A percentile compares a stretch with the other conserved stretches of the same genome.
These are phyloP conservation scores for Termitomyces sp. DNA, from an alignment of 768 basidiomycete genomes.

Conservation along the genomic window DNA sequence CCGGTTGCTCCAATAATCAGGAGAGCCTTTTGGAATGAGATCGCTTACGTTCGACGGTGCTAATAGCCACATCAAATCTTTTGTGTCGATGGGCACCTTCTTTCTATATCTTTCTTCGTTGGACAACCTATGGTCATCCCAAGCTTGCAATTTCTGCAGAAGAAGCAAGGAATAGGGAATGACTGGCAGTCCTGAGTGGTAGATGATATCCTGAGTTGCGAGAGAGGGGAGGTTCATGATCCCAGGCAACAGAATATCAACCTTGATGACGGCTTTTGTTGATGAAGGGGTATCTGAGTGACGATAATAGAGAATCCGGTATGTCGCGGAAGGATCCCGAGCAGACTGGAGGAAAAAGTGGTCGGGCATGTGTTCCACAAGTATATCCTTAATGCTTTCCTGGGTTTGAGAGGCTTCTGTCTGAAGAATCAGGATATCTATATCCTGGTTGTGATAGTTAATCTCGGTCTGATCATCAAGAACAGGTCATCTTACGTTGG, in stretches of 20 bases:
- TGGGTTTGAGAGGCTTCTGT: not conserved
- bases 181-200: slow-evolving; percentile 7
- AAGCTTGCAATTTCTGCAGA: slow-evolving; percentile 17
- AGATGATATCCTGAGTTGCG: not conserved
- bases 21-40: not conserved
- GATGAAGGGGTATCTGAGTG: not conserved
- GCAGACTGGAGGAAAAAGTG: slow-evolving; percentile 10
- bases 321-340: slow-evolving; percentile 10
- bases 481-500: slow-evolving; percentile 9
- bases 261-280: slow-evolving; percentile 2
- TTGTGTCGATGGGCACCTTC: slow-evolving; percentile 10
- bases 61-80: slow-evolving; percentile 11
- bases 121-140: slow-evolving; percentile 14
- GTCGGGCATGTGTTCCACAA: slow-evolving; percentile 6
- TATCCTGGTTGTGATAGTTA: slow-evolving; percentile 4
- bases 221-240: slow-evolving; percentile 15
- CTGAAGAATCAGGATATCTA: slow-evolving; percentile 12
- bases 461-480: not conserved
- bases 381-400: slow-evolving; percentile 9
- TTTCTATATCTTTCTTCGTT: slow-evolving; percentile 9
- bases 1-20: slow-evolving; percentile 5
- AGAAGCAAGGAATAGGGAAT: slow-evolving; percentile 13
- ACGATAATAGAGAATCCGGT: slow-evolving; percentile 11
- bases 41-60: not conserved
- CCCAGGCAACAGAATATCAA: slow-evolving; percentile 15